A percentile compares a stretch with the other conserved stretches of the same genome.
These are phyloP conservation scores for Bruguiera gymnorhiza DNA, from an alignment of 345 rosid species.

Conservation along the genomic window DNA sequence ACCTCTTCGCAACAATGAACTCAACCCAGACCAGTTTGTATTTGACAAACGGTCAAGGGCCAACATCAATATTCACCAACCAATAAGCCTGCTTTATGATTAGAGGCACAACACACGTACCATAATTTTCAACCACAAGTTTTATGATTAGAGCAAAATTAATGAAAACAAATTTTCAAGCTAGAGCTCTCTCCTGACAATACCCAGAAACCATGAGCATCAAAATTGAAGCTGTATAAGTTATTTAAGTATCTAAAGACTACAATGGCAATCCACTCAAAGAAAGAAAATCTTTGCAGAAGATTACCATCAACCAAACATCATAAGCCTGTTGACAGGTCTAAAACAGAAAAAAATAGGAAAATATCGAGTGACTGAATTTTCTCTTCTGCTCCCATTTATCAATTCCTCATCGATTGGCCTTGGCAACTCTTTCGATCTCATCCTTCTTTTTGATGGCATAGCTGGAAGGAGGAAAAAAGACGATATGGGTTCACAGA, in stretches of 20 bases:
- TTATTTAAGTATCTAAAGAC: neutral
- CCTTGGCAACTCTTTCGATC: conserved; percentile 97
- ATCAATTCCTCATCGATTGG: conserved; percentile 60
- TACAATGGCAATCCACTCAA: neutral
- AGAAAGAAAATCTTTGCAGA: neutral
- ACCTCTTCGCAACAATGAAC: too few species aligned
- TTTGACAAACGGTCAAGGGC: too few species aligned
- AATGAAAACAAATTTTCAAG: too few species aligned
- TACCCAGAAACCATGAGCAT: too few species aligned
- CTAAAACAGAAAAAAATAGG: neutral
- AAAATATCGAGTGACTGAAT: neutral
- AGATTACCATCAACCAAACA: neutral
- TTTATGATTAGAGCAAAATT: too few species aligned
- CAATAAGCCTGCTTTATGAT: too few species aligned
- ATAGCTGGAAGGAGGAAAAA: conserved; percentile 35
- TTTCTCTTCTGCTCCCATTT: conserved; percentile 2
- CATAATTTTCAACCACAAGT: too few species aligned
- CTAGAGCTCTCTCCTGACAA: too few species aligned
- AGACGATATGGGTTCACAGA: neutral
- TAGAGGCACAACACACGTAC: too few species aligned
- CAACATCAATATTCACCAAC: too few species aligned
- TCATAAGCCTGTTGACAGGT: neutral
- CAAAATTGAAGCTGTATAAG: neutral
- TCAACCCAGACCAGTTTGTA: too few species aligned
- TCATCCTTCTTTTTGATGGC: conserved; percentile 98